Percentiles rank a stretch among this genome's conserved stretches.
phyloP scores from a whole-genome alignment of 768 basidiomycete species.

The Candolleomyces aberdarensis region DNA sequence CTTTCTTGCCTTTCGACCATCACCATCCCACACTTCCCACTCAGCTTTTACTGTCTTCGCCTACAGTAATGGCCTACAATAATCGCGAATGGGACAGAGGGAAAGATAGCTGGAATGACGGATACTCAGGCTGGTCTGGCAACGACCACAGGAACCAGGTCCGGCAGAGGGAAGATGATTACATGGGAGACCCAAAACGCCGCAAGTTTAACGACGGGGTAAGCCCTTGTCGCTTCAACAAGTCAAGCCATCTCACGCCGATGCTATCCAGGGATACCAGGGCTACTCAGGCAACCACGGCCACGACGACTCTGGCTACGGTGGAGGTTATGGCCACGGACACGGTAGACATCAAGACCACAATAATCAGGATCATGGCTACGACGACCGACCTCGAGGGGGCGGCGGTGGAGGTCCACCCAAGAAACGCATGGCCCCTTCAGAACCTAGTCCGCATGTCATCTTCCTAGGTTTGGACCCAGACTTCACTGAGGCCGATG shows the following conservation, averaged over 20 bases:
- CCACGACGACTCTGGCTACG: conserved; percentile 37
- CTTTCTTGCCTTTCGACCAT: conserved; percentile 27
- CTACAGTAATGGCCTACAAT: conserved; percentile 61
- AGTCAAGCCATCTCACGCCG: not conserved
- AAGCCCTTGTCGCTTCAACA: conserved; percentile 21
- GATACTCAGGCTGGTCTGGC: conserved; percentile 37
- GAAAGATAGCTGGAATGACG: conserved; percentile 58
- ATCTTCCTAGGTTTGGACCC: conserved; percentile 93
- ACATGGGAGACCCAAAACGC: conserved; percentile 68
- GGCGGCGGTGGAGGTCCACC: conserved; percentile 36
- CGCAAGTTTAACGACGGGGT: conserved; percentile 80
- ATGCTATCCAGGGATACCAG: conserved; percentile 30
- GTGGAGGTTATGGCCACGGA: conserved; percentile 11
- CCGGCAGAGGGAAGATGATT: conserved; percentile 66
- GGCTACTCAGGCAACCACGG: conserved; percentile 47
- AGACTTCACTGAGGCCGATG: conserved; percentile 91
- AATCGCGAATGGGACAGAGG: conserved; percentile 82
- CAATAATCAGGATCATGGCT: conserved; percentile 44
- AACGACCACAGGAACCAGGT: conserved; percentile 35
- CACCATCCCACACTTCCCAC: conserved; percentile 17
- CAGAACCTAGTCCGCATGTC: conserved; percentile 88
- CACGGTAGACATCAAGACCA: conserved; percentile 28
- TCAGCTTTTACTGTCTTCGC: not conserved
- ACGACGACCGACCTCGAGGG: conserved; percentile 50
- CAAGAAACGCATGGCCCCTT: conserved; percentile 80